Evolutionary conservation across 345 rosid species (phyloP).

Genomic region (Boechera stricta): DNA sequence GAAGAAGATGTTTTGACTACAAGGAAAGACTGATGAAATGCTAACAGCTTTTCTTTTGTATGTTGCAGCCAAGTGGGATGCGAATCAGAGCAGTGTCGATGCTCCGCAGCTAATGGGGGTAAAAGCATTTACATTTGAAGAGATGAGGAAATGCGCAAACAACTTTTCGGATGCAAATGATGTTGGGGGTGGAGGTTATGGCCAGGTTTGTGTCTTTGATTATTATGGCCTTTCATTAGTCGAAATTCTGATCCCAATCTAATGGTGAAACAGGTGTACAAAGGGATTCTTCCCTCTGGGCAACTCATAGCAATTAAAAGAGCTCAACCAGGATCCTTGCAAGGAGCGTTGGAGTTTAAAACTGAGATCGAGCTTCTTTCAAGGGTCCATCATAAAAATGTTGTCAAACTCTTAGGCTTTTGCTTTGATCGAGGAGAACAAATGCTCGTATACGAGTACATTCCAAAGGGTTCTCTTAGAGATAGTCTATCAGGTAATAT

Average conservation of each 20-base stretch:
- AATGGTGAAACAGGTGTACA: slow-evolving; percentile 58
- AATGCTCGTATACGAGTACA: slow-evolving; percentile 8
- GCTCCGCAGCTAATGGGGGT: slow-evolving; percentile 1
- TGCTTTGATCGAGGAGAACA: slow-evolving; percentile 58
- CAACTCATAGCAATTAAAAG: slow-evolving; percentile 62
- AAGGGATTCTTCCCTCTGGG: slow-evolving; percentile 61
- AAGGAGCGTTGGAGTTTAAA: slow-evolving; percentile 72
- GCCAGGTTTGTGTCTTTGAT: slow-evolving; percentile 4
- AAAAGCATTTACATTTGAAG: slow-evolving; percentile 18
- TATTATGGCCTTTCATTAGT: background rate
- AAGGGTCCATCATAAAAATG: slow-evolving; percentile 74
- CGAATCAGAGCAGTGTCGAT: background rate
- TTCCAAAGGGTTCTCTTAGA: slow-evolving; percentile 13
- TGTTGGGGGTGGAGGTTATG: slow-evolving; percentile 10
- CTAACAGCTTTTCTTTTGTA: background rate
- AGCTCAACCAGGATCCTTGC: slow-evolving; percentile 73
- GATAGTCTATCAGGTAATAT: slow-evolving; percentile 16
- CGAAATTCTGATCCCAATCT: background rate
- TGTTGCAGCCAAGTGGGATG: slow-evolving; percentile 13
- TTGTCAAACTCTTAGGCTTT: slow-evolving; percentile 67
- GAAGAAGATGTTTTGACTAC: background rate
- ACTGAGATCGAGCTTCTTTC: slow-evolving; percentile 84
- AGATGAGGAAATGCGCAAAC: background rate
- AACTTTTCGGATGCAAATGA: slow-evolving; percentile 12
- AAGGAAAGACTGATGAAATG: background rate